A percentile compares a stretch with the other conserved stretches of the same genome.
These are phyloP conservation scores for Hyphodiscus sp. DNA, from an alignment of 2,329 filamentous ascomycete species.

Conservation along the genomic window DNA sequence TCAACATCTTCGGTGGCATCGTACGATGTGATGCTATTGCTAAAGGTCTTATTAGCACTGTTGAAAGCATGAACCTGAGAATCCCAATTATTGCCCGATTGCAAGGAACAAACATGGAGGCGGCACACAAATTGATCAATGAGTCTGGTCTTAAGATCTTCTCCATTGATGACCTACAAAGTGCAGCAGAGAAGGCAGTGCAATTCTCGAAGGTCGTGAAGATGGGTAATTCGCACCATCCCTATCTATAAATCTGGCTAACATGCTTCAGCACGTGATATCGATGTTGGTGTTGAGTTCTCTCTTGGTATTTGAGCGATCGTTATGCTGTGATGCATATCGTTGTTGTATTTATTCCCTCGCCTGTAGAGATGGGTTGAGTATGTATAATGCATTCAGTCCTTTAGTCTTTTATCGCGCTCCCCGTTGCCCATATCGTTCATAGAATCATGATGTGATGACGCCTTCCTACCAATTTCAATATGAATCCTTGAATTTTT, in stretches of 20 bases:
- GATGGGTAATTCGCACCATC: conserved; percentile 61
- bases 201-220: conserved; percentile 99
- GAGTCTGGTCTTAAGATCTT: conserved; percentile 99
- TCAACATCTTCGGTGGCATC: conserved; percentile 99
- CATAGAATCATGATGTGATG: not conserved
- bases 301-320: conserved; percentile 72
- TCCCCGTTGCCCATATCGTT: not conserved
- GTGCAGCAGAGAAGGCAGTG: conserved; percentile 93
- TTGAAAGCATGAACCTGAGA: conserved; percentile 89
- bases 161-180: conserved; percentile 97
- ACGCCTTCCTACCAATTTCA: not conserved
- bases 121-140: conserved; percentile 87
- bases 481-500: not conserved
- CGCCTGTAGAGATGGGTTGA: conserved; percentile 23
- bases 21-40: conserved; percentile 97
- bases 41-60: conserved; percentile 90
- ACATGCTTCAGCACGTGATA: conserved; percentile 65
- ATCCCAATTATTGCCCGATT: conserved; percentile 95
- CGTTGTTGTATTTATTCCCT: conserved; percentile 30
- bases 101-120: conserved; percentile 97
- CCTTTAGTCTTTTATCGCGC: not conserved
- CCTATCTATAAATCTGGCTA: conserved; percentile 21
- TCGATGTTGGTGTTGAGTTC: conserved; percentile 95
- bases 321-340: conserved; percentile 16
- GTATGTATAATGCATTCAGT: conserved; percentile 28